phyloP scores from a whole-genome alignment of 352 stramenopile species.

The Phytophthora foliorum region DNA sequence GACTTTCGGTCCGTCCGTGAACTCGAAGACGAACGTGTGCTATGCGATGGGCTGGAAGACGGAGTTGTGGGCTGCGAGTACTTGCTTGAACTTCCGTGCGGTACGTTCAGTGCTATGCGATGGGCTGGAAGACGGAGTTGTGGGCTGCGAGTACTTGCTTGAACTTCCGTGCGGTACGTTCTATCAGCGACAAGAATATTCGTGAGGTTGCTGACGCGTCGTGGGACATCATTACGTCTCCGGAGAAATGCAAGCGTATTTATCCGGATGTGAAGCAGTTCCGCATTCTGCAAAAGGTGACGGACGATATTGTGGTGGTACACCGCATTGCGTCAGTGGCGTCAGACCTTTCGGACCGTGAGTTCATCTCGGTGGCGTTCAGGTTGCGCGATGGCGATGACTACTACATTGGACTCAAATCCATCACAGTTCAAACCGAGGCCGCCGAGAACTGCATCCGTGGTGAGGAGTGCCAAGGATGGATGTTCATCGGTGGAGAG shows the following conservation, averaged over 20 bases:
- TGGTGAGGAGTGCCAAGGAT: slow-evolving; percentile 84
- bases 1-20: slow-evolving; percentile 75
- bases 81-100: slow-evolving; percentile 80
- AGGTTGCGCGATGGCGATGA: slow-evolving; percentile 77
- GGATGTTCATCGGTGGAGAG: slow-evolving; percentile 83
- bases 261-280: slow-evolving; percentile 89
- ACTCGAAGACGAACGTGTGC: slow-evolving; percentile 88
- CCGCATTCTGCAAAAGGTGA: slow-evolving; percentile 86
- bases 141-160: slow-evolving; percentile 83
- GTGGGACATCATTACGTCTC: slow-evolving; percentile 88
- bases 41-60: slow-evolving; percentile 90
- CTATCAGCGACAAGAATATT: slow-evolving; percentile 75
- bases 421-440: slow-evolving; percentile 77
- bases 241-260: slow-evolving; percentile 85
- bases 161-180: slow-evolving; percentile 75
- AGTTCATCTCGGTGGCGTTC: slow-evolving; percentile 86
- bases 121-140: slow-evolving; percentile 88
- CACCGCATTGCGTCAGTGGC: slow-evolving; percentile 81
- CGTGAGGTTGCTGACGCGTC: slow-evolving; percentile 75
- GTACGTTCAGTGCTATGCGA: slow-evolving; percentile 77
- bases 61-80: slow-evolving; percentile 82
- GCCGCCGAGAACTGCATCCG: slow-evolving; percentile 82
- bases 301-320: slow-evolving; percentile 84
- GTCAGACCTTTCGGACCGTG: slow-evolving; percentile 76
- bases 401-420: slow-evolving; percentile 85